Evolutionary conservation across 1,284 basidiomycete species (phyloP).

Genomic region (Entoloma clypeatum): DNA sequence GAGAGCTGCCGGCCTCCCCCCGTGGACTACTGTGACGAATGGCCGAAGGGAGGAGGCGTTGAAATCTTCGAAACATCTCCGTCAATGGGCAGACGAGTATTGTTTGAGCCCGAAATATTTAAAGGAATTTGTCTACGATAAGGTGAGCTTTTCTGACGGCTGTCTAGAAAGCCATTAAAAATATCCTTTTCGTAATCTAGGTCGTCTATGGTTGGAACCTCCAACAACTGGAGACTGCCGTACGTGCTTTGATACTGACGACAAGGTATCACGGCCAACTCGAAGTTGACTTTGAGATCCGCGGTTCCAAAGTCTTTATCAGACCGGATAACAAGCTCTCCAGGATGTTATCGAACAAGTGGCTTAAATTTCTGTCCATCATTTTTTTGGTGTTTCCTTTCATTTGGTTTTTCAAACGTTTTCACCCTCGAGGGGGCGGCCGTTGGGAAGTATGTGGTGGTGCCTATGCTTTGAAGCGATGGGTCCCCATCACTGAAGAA

Average conservation of each 20-base stretch:
- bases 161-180: not conserved
- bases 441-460: conserved; percentile 66
- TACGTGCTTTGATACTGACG: conserved; percentile 47
- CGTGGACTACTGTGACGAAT: conserved; percentile 33
- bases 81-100: conserved; percentile 71
- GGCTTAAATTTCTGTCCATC: conserved; percentile 61
- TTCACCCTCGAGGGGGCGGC: conserved; percentile 57
- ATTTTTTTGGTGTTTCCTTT: conserved; percentile 66
- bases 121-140: conserved; percentile 64
- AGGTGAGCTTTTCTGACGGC: conserved; percentile 37
- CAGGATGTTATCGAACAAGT: conserved; percentile 57
- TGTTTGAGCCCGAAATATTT: conserved; percentile 54
- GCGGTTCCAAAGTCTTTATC: conserved; percentile 47
- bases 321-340: conserved; percentile 60
- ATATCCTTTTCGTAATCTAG: conserved; percentile 28
- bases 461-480: conserved; percentile 59
- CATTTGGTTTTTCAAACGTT: conserved; percentile 69
- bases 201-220: conserved; percentile 62
- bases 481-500: conserved; percentile 26
- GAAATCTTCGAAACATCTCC: conserved; percentile 49
- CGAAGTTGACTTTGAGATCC: conserved; percentile 44
- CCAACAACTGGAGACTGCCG: conserved; percentile 47
- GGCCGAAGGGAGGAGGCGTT: conserved; percentile 27
- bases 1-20: conserved; percentile 34
- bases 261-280: conserved; percentile 53